Evolutionary conservation across 2,329 filamentous ascomycete species (phyloP), one percentile per base, ranked within the genome.

Genomic region (Cladosporium sp.): DNA sequence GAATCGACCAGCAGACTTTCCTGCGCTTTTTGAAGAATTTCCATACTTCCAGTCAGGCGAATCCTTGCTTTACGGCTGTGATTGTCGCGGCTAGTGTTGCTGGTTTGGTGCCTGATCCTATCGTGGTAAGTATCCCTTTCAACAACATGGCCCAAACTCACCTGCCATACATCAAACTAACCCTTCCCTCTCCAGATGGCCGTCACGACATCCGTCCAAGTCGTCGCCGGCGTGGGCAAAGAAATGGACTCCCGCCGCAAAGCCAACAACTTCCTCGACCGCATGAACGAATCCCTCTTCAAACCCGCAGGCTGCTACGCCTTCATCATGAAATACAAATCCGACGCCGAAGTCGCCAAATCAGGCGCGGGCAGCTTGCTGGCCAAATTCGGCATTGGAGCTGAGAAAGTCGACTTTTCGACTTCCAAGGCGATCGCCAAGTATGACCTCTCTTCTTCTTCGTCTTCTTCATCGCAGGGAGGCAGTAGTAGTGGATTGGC

Each of bases 261-360:
- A 36, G 71, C 75, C 0, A 82, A 81, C 56, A 66, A 60, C 0
- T 83, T 79, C 58, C 70, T 84, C 13, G 73, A 81, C 55, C 64
- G 69, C 30, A 71, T 80, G 57, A 84, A 83, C 57, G 68, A 73
- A 7, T 69, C 76, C 3, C 73, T 80, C 52, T 84, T 84, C 61
- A 72, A 70, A 40, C 79, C 80, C 0, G 72, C 72, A 2, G 80
- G 80, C 0, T 69, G 83, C 0, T 78, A 75, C 62, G 75, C 71
- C 52, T 66, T 79, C 16, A 68, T 84, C 32, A 73, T 83, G 42
- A 62, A 60, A 33, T 66, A 64, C 53, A 65, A 64, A 29, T 38
- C 60, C 0, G 56, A 62, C 6, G 51, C 49, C 3, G 56, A 60
- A 12, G 40, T 58, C 32, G 33, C 51, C 9, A n/a, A 32, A 32